Percentiles rank a stretch among this genome's conserved stretches.
Evolutionary conservation across 2,329 filamentous ascomycete genomes (phyloP).

Genomic region (Sclerotinia glacialis): DNA sequence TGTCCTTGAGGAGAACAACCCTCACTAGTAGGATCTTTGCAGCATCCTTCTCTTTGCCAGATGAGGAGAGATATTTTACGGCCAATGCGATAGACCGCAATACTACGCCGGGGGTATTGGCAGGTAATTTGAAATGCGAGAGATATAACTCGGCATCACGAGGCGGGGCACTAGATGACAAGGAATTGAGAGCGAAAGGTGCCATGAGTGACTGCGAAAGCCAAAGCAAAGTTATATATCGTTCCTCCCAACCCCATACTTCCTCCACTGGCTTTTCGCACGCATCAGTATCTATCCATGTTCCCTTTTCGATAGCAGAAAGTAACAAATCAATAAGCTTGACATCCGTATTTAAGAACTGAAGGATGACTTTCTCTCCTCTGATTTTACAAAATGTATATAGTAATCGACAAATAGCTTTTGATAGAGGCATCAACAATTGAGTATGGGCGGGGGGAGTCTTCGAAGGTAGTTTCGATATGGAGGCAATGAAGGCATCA

Average conservation of each 20-base stretch:
- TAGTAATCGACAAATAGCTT: conserved; percentile 73
- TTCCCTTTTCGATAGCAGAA: conserved; percentile 62
- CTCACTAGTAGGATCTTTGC: conserved; percentile 81
- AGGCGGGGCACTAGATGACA: conserved; percentile 62
- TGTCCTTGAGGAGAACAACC: conserved; percentile 79
- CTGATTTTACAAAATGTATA: conserved; percentile 94
- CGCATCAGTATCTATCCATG: conserved; percentile 25
- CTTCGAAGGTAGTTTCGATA: conserved; percentile 48
- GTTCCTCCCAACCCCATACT: conserved; percentile 76
- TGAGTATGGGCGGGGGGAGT: conserved; percentile 32
- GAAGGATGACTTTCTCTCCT: conserved; percentile 86
- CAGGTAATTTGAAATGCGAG: conserved; percentile 54
- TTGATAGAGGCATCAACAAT: conserved; percentile 39
- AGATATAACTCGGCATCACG: conserved; percentile 44
- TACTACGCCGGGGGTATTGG: conserved; percentile 65
- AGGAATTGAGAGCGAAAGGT: conserved; percentile 85
- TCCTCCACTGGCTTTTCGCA: conserved; percentile 10
- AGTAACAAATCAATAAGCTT: conserved; percentile 79
- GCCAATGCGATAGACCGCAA: conserved; percentile 68
- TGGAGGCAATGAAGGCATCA: conserved; percentile 69
- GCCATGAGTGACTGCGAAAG: conserved; percentile 77
- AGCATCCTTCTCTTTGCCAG: conserved; percentile 86
- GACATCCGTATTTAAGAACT: conserved; percentile 88
- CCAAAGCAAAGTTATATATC: conserved; percentile 86
- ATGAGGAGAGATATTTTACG: conserved; percentile 65